Percentiles rank a stretch among this genome's conserved stretches.
These are phyloP conservation scores for Pseudonitzschia multistriata DNA, from an alignment of 108 stramenopile species.

Conservation along the genomic window DNA sequence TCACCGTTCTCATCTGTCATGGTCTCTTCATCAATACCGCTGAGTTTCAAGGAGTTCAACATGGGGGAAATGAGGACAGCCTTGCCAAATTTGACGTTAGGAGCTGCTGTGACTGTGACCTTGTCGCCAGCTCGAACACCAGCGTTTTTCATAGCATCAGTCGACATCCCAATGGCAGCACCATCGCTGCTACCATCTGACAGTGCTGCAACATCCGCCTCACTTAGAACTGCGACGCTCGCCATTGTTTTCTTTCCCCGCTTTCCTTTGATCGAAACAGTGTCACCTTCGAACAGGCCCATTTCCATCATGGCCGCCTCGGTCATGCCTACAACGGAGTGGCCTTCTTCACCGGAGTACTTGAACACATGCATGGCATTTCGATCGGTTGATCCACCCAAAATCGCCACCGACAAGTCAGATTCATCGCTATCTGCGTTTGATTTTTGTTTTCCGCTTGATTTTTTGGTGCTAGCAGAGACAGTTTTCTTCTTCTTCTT, in stretches of 20 bases:
- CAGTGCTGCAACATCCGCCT: conserved; percentile 59
- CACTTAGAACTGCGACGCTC: conserved; percentile 66
- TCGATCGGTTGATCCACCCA: conserved; percentile 41
- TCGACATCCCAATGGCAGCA: conserved; percentile 67
- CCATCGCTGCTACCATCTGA: conserved; percentile 37
- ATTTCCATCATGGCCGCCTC: conserved; percentile 70
- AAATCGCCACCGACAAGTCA: conserved; percentile 70
- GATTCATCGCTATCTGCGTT: conserved; percentile 3
- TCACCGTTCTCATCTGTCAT: conserved; percentile 38
- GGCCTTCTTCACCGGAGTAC: conserved; percentile 69
- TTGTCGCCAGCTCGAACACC: conserved; percentile 84
- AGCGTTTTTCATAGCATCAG: conserved; percentile 83
- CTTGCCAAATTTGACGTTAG: conserved; percentile 89
- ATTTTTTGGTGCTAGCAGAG: neutral
- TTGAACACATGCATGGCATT: conserved; percentile 74
- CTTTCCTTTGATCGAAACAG: conserved; percentile 83
- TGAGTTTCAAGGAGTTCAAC: conserved; percentile 57
- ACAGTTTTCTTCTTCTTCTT: conserved; percentile 33
- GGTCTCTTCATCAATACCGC: conserved; percentile 42
- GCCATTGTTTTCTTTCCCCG: conserved; percentile 78
- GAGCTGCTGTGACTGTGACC: conserved; percentile 69
- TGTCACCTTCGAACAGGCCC: conserved; percentile 87
- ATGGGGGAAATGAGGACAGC: conserved; percentile 76
- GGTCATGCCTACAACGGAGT: conserved; percentile 79
- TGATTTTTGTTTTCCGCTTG: conserved; percentile 1